These are phyloP conservation scores for Cladophialophora carrionii DNA, from an alignment of 2,329 filamentous ascomycete genomes.

Conservation along the genomic window DNA sequence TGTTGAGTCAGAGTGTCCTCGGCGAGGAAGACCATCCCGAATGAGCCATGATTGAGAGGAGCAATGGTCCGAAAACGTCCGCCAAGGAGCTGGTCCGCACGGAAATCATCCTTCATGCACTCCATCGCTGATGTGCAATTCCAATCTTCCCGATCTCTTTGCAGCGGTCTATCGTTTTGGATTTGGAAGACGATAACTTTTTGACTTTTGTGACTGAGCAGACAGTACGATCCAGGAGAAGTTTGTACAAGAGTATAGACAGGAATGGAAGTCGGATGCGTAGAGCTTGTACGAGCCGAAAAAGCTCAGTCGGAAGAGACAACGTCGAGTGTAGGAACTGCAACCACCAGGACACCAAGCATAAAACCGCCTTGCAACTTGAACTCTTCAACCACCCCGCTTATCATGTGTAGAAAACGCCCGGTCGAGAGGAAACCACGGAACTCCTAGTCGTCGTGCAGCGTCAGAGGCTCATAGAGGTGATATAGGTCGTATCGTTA, in stretches of 20 bases:
- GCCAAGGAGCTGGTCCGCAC: constrained; percentile 76
- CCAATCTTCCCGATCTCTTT: background rate
- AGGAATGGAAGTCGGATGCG: constrained; percentile 26
- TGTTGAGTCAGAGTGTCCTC: constrained; percentile 75
- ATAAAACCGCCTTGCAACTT: constrained; percentile 34
- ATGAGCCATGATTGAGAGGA: constrained; percentile 96
- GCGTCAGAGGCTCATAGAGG: constrained; percentile 39
- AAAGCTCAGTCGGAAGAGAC: constrained; percentile 27
- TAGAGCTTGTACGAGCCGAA: constrained; percentile 24
- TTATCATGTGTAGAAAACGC: constrained; percentile 33
- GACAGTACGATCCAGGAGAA: constrained; percentile 21
- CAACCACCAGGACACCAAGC: constrained; percentile 33
- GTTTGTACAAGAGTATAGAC: constrained; percentile 37
- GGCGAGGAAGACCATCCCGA: constrained; percentile 97
- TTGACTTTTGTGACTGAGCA: constrained; percentile 3
- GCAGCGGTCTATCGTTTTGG: constrained; percentile 14
- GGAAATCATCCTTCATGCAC: constrained; percentile 82
- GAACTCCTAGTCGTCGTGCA: constrained; percentile 39
- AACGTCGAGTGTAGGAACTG: constrained; percentile 29
- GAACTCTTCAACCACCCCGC: constrained; percentile 31
- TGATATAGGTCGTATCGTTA: constrained; percentile 36
- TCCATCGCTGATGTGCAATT: constrained; percentile 60
- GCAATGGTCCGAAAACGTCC: constrained; percentile 90
- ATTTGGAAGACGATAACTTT: background rate
- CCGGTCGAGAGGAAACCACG: constrained; percentile 25